These are phyloP conservation scores for Sphagnum contortum DNA, from an alignment of 225 moss, liverwort and hornwort genomes.

Conservation along the genomic window DNA sequence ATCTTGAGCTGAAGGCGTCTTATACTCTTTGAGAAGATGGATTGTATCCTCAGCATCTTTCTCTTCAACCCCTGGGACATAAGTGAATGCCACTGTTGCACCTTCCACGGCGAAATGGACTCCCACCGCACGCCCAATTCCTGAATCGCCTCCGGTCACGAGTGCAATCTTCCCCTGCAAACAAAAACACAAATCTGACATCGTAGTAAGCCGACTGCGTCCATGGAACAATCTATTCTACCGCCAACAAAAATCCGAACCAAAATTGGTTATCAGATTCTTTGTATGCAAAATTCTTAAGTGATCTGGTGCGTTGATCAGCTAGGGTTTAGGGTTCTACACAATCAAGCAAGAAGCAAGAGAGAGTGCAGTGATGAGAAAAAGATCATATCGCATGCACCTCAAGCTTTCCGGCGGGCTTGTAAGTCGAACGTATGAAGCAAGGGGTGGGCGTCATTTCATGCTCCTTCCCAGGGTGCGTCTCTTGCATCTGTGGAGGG, in stretches of 20 bases:
- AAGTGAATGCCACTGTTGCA: conserved; percentile 78
- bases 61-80: conserved; percentile 48
- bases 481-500: conserved; percentile 38
- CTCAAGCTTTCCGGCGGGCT: conserved; percentile 49
- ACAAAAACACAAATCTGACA: not conserved
- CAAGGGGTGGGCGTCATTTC: conserved; percentile 48
- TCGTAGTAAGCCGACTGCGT: no score
- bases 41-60: conserved; percentile 57
- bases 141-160: conserved; percentile 81
- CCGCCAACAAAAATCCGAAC: no score
- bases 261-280: no score
- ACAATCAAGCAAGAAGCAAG: no score
- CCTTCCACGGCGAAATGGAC: conserved; percentile 66
- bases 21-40: conserved; percentile 41
- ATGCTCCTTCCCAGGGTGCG: conserved; percentile 65
- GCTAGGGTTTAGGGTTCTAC: no score
- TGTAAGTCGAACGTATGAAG: conserved; percentile 21
- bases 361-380: no score
- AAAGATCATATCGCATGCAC: no score
- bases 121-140: conserved; percentile 69
- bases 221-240: not conserved
- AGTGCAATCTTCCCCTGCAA: conserved; percentile 65
- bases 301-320: no score
- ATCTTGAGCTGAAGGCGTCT: conserved; percentile 27
- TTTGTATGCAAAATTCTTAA: no score